Evolutionary conservation across 768 basidiomycete species (phyloP).

Genomic region (Macrocybe gigantea): DNA sequence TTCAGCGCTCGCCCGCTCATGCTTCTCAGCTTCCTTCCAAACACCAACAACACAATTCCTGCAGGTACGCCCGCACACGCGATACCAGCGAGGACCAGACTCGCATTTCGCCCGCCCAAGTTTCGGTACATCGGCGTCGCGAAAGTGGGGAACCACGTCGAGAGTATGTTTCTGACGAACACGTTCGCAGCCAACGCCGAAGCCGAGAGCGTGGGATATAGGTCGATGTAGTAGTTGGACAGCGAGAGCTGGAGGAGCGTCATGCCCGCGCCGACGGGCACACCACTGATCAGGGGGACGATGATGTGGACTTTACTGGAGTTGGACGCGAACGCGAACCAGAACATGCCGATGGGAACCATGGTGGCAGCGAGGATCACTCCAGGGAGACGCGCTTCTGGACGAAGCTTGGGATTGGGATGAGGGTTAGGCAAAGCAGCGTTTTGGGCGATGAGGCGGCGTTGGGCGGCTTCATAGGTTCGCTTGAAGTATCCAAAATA

Average conservation of each 20-base stretch:
- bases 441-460: conserved; percentile 2
- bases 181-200: conserved; percentile 48
- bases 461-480: background rate
- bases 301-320: conserved; percentile 54
- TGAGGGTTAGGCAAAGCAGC: background rate
- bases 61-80: conserved; percentile 7
- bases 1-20: conserved; percentile 9
- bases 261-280: conserved; percentile 62
- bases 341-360: conserved; percentile 55
- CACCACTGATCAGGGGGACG: conserved; percentile 58
- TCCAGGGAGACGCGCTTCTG: conserved; percentile 9
- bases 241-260: conserved; percentile 60
- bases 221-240: conserved; percentile 69
- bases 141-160: conserved; percentile 12
- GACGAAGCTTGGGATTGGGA: background rate
- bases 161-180: conserved; percentile 7
- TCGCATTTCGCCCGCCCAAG: conserved; percentile 6
- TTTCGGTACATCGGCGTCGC: conserved; percentile 9
- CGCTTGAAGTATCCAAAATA: conserved; percentile 8
- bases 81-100: conserved; percentile 8
- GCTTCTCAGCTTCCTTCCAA: conserved; percentile 2
- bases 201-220: conserved; percentile 60
- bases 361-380: conserved; percentile 43
- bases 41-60: conserved; percentile 1
- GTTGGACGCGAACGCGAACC: conserved; percentile 56